Evolutionary conservation across 352 stramenopile species (phyloP), one percentile per base, ranked within the genome.

Genomic region (Blastocystis sp.): DNA sequence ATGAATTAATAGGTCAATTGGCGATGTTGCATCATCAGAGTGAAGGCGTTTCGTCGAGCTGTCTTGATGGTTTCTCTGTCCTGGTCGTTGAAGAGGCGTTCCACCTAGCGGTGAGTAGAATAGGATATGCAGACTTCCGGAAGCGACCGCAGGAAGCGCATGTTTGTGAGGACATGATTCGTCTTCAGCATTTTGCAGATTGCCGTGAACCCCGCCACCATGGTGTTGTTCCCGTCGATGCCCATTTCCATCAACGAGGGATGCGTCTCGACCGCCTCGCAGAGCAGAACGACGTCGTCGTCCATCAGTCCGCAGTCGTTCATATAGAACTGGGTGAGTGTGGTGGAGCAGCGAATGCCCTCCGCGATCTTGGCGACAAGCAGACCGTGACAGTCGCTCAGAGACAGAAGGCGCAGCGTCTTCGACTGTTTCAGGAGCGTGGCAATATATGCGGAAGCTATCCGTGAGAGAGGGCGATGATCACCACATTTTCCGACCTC

Each of bases 281-380:
- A 76, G 34, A 76, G 64, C 4, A 56, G 18, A 14, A 18, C 7
- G 40, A 76, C 53, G 38, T 76, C 64, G 24, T 76, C 64, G 29
- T 76, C 64, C 64, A 76, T 57, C 64, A 76, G 34, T 36, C 64
- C 64, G 48, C 64, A 76, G 24, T 76, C 64, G 32, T 76, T 38
- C 64, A 76, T 76, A n/a, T n/a, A 57, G 38, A 76, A 57, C 16
- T 76, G 38, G 7, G n/a, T 29, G 32, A 76, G 14, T 3, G 64
- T 29, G 24, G 32, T 29, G 16, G 64, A 76, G 9, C 9, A 4
- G 32, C 53, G 64, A 36, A 76, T 18, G 11, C 64, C 64, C 48
- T 76, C 64, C 21, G 64, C 64, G 29, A 76, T 76, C 14, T 76
- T 76, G 16, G 64, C 51, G 1, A 57, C 64, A 27, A 76, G 64